These are phyloP conservation scores for Ophiocordyceps robertsii DNA, from an alignment of 2,329 filamentous ascomycete species.

Conservation along the genomic window DNA sequence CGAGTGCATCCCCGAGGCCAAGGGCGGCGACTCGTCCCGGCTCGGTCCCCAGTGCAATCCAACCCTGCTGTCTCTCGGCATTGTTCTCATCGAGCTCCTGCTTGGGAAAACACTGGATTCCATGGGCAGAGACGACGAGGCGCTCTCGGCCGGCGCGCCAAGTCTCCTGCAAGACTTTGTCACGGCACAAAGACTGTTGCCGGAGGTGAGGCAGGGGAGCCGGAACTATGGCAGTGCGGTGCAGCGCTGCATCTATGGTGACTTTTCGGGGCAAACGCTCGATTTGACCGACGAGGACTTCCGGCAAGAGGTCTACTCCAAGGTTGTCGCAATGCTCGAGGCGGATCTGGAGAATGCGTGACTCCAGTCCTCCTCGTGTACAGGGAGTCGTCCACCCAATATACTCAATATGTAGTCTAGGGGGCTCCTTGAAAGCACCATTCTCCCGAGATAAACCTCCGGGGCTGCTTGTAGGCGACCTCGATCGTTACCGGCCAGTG, in stretches of 20 bases:
- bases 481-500: no score
- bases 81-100: constrained; percentile 9
- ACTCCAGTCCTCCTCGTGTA: no score
- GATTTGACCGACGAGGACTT: constrained; percentile 3
- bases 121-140: neutral
- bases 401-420: no score
- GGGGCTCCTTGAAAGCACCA: no score
- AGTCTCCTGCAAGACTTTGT: neutral
- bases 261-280: constrained; percentile 1
- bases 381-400: no score
- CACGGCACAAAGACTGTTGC: neutral
- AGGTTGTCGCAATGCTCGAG: constrained; percentile 5
- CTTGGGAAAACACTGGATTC: constrained; percentile 2
- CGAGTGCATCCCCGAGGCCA: neutral
- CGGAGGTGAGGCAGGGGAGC: neutral
- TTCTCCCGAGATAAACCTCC: no score
- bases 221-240: constrained; percentile 9
- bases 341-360: constrained; percentile 2
- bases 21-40: neutral
- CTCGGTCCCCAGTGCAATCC: neutral
- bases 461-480: no score
- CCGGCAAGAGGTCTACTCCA: constrained; percentile 4
- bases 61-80: constrained; percentile 6
- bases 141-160: neutral
- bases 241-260: constrained; percentile 5